Evolutionary conservation across 441 rosid genomes (phyloP).

Genomic region (Croton laevigatus): DNA sequence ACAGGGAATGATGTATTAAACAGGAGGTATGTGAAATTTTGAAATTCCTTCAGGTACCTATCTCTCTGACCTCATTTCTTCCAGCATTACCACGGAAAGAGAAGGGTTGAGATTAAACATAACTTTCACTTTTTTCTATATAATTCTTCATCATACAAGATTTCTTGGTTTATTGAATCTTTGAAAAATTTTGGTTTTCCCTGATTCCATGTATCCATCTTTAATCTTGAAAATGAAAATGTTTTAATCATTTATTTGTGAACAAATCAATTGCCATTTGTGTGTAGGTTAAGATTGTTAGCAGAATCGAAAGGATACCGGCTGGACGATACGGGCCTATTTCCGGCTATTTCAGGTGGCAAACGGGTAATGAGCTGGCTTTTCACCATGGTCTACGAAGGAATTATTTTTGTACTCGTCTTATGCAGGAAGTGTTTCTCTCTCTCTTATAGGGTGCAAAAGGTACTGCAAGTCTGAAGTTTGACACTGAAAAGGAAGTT

Average conservation of each 20-base stretch:
- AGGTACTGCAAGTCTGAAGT: constrained; percentile 57
- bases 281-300: constrained; percentile 76
- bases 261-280: not conserved
- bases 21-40: constrained; percentile 48
- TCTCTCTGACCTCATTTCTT: not conserved
- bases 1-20: constrained; percentile 90
- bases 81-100: not conserved
- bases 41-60: not conserved
- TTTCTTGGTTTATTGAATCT: not conserved
- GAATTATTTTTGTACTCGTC: not conserved
- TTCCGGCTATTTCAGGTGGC: constrained; percentile 74
- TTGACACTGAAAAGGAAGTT: constrained; percentile 66
- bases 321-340: constrained; percentile 88
- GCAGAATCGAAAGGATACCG: constrained; percentile 84
- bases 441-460: constrained; percentile 53
- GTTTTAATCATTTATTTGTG: not conserved
- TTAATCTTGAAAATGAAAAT: constrained; percentile 1
- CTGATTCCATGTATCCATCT: not conserved
- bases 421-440: constrained; percentile 8
- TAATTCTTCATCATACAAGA: not conserved
- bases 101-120: not conserved
- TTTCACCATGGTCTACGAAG: not conserved
- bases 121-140: not conserved
- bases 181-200: not conserved
- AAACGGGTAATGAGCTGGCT: constrained; percentile 50